phyloP scores from a whole-genome alignment of 2,329 filamentous ascomycete genomes.

The Xylariaceae sp. region DNA sequence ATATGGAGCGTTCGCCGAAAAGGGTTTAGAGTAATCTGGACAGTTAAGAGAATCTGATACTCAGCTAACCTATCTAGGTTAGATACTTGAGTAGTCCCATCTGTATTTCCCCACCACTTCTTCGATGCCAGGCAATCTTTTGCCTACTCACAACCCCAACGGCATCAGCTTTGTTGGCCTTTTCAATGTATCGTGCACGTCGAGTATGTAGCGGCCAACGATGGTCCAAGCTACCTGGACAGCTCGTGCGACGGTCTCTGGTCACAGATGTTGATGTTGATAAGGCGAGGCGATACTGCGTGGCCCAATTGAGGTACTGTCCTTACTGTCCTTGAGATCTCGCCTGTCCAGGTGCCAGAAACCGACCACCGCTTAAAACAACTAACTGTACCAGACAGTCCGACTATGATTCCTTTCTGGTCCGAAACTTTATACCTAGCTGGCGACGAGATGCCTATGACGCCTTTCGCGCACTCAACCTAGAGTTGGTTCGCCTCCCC shows the following conservation, averaged over 20 bases:
- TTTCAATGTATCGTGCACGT: slow-evolving; percentile 25
- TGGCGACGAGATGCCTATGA: slow-evolving; percentile 77
- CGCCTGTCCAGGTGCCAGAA: neutral
- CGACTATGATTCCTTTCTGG: slow-evolving; percentile 81
- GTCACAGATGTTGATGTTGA: slow-evolving; percentile 47
- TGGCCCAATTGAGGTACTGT: slow-evolving; percentile 45
- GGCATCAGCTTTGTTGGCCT: slow-evolving; percentile 1
- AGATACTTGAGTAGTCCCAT: too few species aligned
- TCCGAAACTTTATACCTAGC: slow-evolving; percentile 76
- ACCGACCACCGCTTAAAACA: neutral
- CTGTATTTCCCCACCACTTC: too few species aligned
- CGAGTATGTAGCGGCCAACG: slow-evolving; percentile 21
- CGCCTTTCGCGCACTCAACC: slow-evolving; percentile 84
- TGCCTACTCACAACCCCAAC: neutral
- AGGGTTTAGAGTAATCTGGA: too few species aligned
- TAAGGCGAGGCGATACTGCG: slow-evolving; percentile 50
- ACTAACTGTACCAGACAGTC: slow-evolving; percentile 56
- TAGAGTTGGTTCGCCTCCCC: slow-evolving; percentile 84
- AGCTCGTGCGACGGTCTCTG: slow-evolving; percentile 34
- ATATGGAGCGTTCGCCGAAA: too few species aligned
- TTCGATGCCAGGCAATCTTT: neutral
- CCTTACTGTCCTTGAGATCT: neutral
- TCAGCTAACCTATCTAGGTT: too few species aligned
- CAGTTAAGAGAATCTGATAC: too few species aligned
- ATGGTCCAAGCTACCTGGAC: slow-evolving; percentile 19